Evolutionary conservation across 345 rosid genomes (phyloP).

Genomic region (Brassica cretica): DNA sequence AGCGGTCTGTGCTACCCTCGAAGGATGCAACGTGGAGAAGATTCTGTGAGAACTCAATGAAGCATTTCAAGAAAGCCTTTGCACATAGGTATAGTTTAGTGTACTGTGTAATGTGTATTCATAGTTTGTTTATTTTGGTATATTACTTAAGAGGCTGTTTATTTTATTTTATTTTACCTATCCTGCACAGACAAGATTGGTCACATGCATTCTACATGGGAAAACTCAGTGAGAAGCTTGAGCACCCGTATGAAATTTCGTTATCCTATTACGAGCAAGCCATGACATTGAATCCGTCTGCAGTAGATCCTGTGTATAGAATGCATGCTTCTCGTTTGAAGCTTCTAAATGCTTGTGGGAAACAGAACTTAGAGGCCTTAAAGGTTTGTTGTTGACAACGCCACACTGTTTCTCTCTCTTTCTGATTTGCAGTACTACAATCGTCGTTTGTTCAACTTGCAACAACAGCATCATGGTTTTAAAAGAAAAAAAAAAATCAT

Average conservation of each 20-base stretch:
- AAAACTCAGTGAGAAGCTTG: slow-evolving; percentile 91
- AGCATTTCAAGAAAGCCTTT: slow-evolving; percentile 87
- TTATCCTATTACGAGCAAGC: slow-evolving; percentile 79
- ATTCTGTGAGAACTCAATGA: slow-evolving; percentile 80
- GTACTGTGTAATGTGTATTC: not conserved
- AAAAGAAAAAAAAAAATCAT: not conserved
- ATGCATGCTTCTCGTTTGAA: slow-evolving; percentile 96
- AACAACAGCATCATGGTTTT: slow-evolving; percentile 11
- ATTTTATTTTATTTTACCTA: not conserved
- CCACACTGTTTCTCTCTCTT: slow-evolving; percentile 8
- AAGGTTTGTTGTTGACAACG: slow-evolving; percentile 55
- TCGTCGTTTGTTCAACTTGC: slow-evolving; percentile 7
- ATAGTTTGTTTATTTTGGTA: slow-evolving; percentile 22
- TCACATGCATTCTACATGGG: slow-evolving; percentile 97
- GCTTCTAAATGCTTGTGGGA: slow-evolving; percentile 68
- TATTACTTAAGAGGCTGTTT: slow-evolving; percentile 8
- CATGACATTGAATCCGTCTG: slow-evolving; percentile 72
- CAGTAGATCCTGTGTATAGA: slow-evolving; percentile 93
- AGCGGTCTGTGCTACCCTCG: slow-evolving; percentile 71
- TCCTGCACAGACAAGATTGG: slow-evolving; percentile 82
- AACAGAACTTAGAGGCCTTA: slow-evolving; percentile 63
- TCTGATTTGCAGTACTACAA: slow-evolving; percentile 15
- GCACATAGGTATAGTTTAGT: slow-evolving; percentile 59
- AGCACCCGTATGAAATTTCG: slow-evolving; percentile 59
- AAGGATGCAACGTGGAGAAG: slow-evolving; percentile 76